phyloP scores from a whole-genome alignment of 2,329 filamentous ascomycete species.

The Beauveria australis region DNA sequence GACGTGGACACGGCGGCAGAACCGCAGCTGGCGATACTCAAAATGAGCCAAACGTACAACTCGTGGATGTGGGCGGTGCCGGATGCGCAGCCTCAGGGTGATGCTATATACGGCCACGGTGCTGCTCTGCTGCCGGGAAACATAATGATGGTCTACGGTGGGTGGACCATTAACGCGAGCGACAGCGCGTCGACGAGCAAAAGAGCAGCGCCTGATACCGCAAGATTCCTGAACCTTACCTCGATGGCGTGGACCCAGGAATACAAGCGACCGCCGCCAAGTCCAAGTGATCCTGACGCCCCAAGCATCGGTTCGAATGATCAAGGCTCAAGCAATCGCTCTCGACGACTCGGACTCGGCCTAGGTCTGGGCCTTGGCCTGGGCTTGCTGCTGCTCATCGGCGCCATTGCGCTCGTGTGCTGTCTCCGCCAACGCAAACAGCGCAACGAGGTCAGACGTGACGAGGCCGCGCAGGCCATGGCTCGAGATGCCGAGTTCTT shows the following conservation, averaged over 20 bases:
- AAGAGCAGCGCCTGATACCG: conserved; percentile 15
- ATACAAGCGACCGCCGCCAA: conserved; percentile 38
- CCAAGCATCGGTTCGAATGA: conserved; percentile 17
- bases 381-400: conserved; percentile 36
- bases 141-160: conserved; percentile 60
- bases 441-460: conserved; percentile 27
- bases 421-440: conserved; percentile 36
- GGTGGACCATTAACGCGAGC: conserved; percentile 39
- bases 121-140: conserved; percentile 57
- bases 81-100: conserved; percentile 33
- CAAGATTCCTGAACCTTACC: conserved; percentile 49
- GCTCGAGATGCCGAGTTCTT: conserved; percentile 42
- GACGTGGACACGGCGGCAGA: conserved; percentile 65
- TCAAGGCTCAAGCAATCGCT: conserved; percentile 11
- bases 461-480: conserved; percentile 40
- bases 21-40: conserved; percentile 72
- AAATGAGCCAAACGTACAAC: conserved; percentile 67
- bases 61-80: conserved; percentile 67
- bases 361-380: conserved; percentile 59
- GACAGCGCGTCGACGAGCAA: conserved; percentile 21
- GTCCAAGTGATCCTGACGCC: conserved; percentile 14
- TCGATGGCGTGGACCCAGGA: conserved; percentile 43
- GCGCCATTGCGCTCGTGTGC: conserved; percentile 38
- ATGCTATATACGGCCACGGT: conserved; percentile 54
- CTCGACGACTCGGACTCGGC: conserved; percentile 45